These are phyloP conservation scores for Phytophthora pluvialis DNA, from an alignment of 352 stramenopile species.

Conservation along the genomic window DNA sequence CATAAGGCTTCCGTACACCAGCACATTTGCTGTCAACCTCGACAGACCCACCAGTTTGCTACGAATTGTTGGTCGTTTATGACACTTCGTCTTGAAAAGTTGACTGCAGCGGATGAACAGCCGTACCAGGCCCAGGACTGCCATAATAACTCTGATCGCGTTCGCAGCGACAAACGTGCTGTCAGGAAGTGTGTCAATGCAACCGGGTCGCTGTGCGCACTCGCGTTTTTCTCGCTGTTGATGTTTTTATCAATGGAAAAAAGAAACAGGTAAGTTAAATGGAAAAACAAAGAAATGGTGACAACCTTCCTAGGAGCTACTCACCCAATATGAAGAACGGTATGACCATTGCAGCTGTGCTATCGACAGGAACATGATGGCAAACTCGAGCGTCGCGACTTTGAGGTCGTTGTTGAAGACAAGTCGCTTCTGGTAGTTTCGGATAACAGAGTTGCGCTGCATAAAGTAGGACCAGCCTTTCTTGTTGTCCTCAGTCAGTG, in stretches of 20 bases:
- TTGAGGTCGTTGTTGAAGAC: constrained; percentile 48
- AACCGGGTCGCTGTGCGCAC: constrained; percentile 35
- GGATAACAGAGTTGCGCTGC: constrained; percentile 30
- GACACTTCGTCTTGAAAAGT: constrained; percentile 28
- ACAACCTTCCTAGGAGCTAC: background rate
- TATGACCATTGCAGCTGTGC: constrained; percentile 51
- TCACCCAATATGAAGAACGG: constrained; percentile 44
- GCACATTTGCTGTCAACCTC: background rate
- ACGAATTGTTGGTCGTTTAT: background rate
- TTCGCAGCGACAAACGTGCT: constrained; percentile 48
- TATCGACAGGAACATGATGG: constrained; percentile 51
- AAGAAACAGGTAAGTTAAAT: background rate
- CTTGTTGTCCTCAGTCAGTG: constrained; percentile 15
- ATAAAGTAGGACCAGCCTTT: constrained; percentile 34
- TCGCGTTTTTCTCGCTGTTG: constrained; percentile 55
- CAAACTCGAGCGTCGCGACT: constrained; percentile 48
- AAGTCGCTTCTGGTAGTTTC: constrained; percentile 52
- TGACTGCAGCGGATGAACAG: constrained; percentile 27
- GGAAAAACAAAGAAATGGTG: background rate
- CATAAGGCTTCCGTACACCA: background rate
- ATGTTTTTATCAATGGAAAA: background rate
- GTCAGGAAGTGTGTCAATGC: constrained; percentile 44
- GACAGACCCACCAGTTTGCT: constrained; percentile 20
- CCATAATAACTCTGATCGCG: constrained; percentile 34
- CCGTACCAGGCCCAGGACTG: constrained; percentile 18